Percentiles rank a stretch among this genome's conserved stretches.
Conservation (phyloP, 1,139 yeast species). For the Kurtzmaniella natalensis region DNA sequence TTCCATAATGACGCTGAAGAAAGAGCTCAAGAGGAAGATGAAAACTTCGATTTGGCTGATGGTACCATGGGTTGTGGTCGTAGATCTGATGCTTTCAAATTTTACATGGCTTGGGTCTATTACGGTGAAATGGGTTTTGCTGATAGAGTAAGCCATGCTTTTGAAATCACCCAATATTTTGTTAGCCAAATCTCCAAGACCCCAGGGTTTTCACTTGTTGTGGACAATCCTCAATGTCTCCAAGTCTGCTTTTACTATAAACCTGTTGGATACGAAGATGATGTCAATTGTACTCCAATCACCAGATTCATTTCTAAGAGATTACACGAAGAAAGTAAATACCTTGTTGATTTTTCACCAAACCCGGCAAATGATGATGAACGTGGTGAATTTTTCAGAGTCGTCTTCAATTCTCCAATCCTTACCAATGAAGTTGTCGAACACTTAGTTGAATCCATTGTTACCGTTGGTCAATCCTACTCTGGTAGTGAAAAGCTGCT, state of each 20-base stretch:
- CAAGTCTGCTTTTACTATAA: slow-evolving; percentile 81
- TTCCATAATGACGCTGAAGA: slow-evolving; percentile 55
- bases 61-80: slow-evolving; percentile 95
- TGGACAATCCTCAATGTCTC: slow-evolving; percentile 64
- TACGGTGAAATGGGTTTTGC: slow-evolving; percentile 61
- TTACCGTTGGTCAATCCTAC: slow-evolving; percentile 21
- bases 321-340: slow-evolving; percentile 59
- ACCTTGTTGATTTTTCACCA: slow-evolving; percentile 81
- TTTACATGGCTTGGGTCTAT: slow-evolving; percentile 78
- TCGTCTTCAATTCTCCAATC: slow-evolving; percentile 75
- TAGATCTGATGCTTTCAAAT: slow-evolving; percentile 75
- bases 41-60: slow-evolving; percentile 74
- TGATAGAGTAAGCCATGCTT: slow-evolving; percentile 69
- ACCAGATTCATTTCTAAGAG: slow-evolving; percentile 63
- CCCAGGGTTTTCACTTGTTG: slow-evolving; percentile 47
- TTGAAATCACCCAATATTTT: slow-evolving; percentile 57
- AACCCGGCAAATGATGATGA: slow-evolving; percentile 47
- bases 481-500: too few relatives aligned
- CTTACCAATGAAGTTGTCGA: slow-evolving; percentile 36
- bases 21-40: slow-evolving; percentile 21
- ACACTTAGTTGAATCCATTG: slow-evolving; percentile 32
- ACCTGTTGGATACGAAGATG: slow-evolving; percentile 32
- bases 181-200: slow-evolving; percentile 34
- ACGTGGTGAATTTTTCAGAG: slow-evolving; percentile 78
- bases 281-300: slow-evolving; percentile 43